phyloP scores from a whole-genome alignment of 2,329 filamentous ascomycete genomes.

The Trichoderma atrobrunneum region DNA sequence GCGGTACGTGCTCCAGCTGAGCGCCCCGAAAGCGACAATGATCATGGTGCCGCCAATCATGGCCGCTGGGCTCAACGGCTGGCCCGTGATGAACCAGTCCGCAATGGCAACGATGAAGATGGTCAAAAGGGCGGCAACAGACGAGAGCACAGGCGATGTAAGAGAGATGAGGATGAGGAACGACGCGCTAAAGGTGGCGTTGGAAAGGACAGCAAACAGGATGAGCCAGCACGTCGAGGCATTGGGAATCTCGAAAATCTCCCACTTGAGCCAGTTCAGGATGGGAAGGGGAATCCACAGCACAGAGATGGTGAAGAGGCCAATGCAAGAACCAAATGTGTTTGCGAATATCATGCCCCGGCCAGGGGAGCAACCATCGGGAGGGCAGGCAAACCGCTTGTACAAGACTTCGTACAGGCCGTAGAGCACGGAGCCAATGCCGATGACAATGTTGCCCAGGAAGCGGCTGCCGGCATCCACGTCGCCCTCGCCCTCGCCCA shows the following conservation, averaged over 20 bases:
- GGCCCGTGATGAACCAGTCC: slow-evolving; percentile 82
- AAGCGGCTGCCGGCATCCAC: slow-evolving; percentile 60
- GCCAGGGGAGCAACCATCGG: slow-evolving; percentile 78
- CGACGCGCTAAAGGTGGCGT: slow-evolving; percentile 87
- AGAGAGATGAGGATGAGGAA: slow-evolving; percentile 92
- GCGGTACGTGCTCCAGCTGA: slow-evolving; percentile 88
- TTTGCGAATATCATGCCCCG: slow-evolving; percentile 97
- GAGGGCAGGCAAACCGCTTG: slow-evolving; percentile 89
- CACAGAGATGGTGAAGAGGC: slow-evolving; percentile 77
- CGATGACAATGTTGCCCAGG: slow-evolving; percentile 88
- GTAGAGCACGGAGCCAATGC: slow-evolving; percentile 85
- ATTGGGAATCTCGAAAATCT: slow-evolving; percentile 77
- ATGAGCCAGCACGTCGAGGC: slow-evolving; percentile 79
- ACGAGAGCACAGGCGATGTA: slow-evolving; percentile 87
- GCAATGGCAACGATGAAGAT: slow-evolving; percentile 95
- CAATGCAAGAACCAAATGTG: slow-evolving; percentile 84
- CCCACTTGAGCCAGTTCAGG: slow-evolving; percentile 73
- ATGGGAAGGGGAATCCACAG: slow-evolving; percentile 91
- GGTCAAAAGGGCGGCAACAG: slow-evolving; percentile 87
- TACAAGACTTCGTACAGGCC: slow-evolving; percentile 97
- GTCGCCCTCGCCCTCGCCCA: slow-evolving; percentile 45
- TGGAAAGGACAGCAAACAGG: slow-evolving; percentile 75
- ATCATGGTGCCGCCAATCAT: slow-evolving; percentile 83
- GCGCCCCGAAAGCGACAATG: slow-evolving; percentile 78
- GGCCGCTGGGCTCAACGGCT: slow-evolving; percentile 70